A percentile compares a stretch with the other conserved stretches of the same genome.
phyloP scores from a whole-genome alignment of 257 asterid species.

The Leonotis leonurus region DNA sequence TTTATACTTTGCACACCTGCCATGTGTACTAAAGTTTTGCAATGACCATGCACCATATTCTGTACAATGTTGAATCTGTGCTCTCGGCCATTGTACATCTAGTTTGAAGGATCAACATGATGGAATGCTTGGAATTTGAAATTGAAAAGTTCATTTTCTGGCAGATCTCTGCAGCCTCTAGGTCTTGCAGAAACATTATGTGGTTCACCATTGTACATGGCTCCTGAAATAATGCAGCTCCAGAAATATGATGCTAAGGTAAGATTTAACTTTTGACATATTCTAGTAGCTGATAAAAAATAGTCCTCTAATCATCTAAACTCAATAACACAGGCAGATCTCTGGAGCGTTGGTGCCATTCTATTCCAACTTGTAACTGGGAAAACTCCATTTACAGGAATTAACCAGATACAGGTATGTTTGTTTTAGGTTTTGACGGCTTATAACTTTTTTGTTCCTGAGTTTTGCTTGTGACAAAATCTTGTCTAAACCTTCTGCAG shows the following conservation, averaged over 20 bases:
- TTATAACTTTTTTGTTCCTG: neutral
- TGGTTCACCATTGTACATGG: slow-evolving; percentile 96
- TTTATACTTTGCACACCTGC: too few relatives aligned
- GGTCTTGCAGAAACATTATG: slow-evolving; percentile 85
- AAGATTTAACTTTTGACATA: slow-evolving; percentile 19
- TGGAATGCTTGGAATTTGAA: slow-evolving; percentile 7
- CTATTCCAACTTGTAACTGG: slow-evolving; percentile 84
- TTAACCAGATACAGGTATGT: slow-evolving; percentile 55
- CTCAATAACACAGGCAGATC: slow-evolving; percentile 73
- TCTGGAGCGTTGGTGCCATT: slow-evolving; percentile 94
- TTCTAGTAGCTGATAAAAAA: slow-evolving; percentile 1
- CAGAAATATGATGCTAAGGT: slow-evolving; percentile 93
- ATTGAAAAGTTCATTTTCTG: slow-evolving; percentile 18
- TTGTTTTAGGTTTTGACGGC: slow-evolving; percentile 13
- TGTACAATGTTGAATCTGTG: too few relatives aligned
- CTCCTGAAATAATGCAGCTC: slow-evolving; percentile 90
- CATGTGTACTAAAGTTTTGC: too few relatives aligned
- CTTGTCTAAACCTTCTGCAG: slow-evolving; percentile 34
- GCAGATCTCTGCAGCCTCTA: slow-evolving; percentile 71
- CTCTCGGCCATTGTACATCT: neutral
- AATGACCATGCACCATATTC: too few relatives aligned
- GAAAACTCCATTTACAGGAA: slow-evolving; percentile 80
- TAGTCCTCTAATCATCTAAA: slow-evolving; percentile 24
- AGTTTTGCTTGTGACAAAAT: slow-evolving; percentile 16
- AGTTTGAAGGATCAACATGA: too few relatives aligned